These are phyloP conservation scores for Ogataea pini DNA, from an alignment of 805 yeast genomes.

Conservation along the genomic window DNA sequence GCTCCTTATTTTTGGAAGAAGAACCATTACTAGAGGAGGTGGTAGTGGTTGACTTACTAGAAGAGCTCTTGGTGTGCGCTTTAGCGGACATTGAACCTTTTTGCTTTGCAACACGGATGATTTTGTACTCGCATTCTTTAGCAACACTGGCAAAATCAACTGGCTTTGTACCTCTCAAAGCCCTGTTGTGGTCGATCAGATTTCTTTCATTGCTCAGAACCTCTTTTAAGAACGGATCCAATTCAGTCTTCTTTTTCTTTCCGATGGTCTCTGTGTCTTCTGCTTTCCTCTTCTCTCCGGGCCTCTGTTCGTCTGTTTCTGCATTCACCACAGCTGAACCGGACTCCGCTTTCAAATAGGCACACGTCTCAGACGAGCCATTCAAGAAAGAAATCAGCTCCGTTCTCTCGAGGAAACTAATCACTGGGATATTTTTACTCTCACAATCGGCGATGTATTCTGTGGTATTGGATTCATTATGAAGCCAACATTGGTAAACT, in stretches of 20 bases:
- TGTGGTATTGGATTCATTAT: slow-evolving; percentile 71
- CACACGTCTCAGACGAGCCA: slow-evolving; percentile 64
- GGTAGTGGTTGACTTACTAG: slow-evolving; percentile 4
- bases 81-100: slow-evolving; percentile 22
- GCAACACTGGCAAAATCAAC: slow-evolving; percentile 68
- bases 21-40: slow-evolving; percentile 8
- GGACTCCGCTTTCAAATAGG: slow-evolving; percentile 42
- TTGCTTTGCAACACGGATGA: slow-evolving; percentile 52
- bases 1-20: slow-evolving; percentile 44
- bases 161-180: slow-evolving; percentile 58
- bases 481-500: slow-evolving; percentile 76
- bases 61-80: slow-evolving; percentile 1
- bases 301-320: slow-evolving; percentile 5
- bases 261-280: slow-evolving; percentile 1
- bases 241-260: slow-evolving; percentile 32
- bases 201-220: slow-evolving; percentile 47
- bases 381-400: slow-evolving; percentile 81
- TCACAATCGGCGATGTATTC: slow-evolving; percentile 79
- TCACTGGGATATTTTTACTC: slow-evolving; percentile 59
- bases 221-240: slow-evolving; percentile 52
- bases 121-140: slow-evolving; percentile 61
- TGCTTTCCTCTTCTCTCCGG: slow-evolving; percentile 5
- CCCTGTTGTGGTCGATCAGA: slow-evolving; percentile 44
- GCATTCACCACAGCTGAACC: slow-evolving; percentile 1
- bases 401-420: slow-evolving; percentile 81